These are phyloP conservation scores for Medicago ruthenica DNA, from an alignment of 306 rosid genomes.

Conservation along the genomic window DNA sequence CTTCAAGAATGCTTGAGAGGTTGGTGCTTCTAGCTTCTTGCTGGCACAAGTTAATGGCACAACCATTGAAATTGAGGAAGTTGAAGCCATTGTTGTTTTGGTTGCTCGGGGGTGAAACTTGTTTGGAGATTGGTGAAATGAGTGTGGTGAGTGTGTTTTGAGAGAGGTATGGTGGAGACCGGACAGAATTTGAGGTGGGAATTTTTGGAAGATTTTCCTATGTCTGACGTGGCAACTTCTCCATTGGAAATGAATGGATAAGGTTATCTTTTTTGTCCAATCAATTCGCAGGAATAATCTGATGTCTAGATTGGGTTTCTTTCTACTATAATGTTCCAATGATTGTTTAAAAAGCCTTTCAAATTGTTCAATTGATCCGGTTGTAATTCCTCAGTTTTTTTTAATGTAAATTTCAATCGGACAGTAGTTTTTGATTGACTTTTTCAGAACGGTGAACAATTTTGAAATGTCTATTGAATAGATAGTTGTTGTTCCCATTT, in stretches of 20 bases:
- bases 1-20: constrained; percentile 57
- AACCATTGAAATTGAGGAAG: constrained; percentile 73
- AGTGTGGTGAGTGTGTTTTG: constrained; percentile 26
- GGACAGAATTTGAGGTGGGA: constrained; percentile 51
- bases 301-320: not conserved
- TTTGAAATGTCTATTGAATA: too few relatives aligned
- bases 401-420: too few relatives aligned
- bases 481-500: too few relatives aligned
- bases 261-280: constrained; percentile 69
- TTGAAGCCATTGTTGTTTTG: constrained; percentile 63
- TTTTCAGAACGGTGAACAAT: too few relatives aligned
- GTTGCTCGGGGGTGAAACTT: not conserved
- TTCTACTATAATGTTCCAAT: not conserved
- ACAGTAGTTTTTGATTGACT: too few relatives aligned
- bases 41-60: constrained; percentile 54
- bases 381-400: too few relatives aligned
- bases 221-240: constrained; percentile 79
- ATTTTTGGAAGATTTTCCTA: constrained; percentile 44
- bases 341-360: too few relatives aligned
- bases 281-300: constrained; percentile 29
- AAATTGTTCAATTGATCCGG: too few relatives aligned
- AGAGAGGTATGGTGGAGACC: constrained; percentile 40
- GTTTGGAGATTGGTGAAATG: constrained; percentile 1
- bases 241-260: constrained; percentile 53
- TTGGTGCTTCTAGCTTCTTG: constrained; percentile 55